phyloP scores from a whole-genome alignment of 345 rosid species.

The Brassica rapa region DNA sequence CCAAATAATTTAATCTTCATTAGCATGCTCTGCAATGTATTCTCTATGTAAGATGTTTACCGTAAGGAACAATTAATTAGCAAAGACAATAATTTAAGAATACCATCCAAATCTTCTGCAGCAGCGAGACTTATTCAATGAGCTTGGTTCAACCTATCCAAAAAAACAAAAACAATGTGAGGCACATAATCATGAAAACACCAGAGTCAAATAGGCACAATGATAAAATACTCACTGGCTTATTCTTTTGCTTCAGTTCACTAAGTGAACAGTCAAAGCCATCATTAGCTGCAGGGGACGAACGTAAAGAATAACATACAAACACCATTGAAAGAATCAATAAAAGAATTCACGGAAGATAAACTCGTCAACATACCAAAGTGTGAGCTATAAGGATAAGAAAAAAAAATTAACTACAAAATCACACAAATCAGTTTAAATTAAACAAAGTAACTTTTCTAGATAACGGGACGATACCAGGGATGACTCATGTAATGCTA shows the following conservation, averaged over 20 bases:
- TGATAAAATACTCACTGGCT: conserved; percentile 50
- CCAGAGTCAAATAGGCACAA: background rate
- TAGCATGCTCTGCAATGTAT: conserved; percentile 46
- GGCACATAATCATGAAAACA: background rate
- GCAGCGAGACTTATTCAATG: conserved; percentile 53
- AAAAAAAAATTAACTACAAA: too few species aligned
- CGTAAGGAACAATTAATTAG: background rate
- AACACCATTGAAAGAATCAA: too few species aligned
- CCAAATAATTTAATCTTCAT: conserved; percentile 33
- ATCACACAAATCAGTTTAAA: too few species aligned
- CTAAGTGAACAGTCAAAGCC: conserved; percentile 58
- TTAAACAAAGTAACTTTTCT: too few species aligned
- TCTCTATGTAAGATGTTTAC: background rate
- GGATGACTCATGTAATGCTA: too few species aligned
- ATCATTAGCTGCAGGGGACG: conserved; percentile 55
- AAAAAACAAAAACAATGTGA: background rate
- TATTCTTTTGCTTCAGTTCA: conserved; percentile 53
- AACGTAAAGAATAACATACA: too few species aligned
- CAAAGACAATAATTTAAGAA: background rate
- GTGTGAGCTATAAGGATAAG: too few species aligned
- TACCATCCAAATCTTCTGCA: conserved; percentile 63
- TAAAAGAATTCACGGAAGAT: too few species aligned
- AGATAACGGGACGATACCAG: too few species aligned
- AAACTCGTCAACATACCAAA: too few species aligned
- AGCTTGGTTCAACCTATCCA: conserved; percentile 56